phyloP scores from a whole-genome alignment of 805 yeast species.

The Brettanomyces naardenensis region DNA sequence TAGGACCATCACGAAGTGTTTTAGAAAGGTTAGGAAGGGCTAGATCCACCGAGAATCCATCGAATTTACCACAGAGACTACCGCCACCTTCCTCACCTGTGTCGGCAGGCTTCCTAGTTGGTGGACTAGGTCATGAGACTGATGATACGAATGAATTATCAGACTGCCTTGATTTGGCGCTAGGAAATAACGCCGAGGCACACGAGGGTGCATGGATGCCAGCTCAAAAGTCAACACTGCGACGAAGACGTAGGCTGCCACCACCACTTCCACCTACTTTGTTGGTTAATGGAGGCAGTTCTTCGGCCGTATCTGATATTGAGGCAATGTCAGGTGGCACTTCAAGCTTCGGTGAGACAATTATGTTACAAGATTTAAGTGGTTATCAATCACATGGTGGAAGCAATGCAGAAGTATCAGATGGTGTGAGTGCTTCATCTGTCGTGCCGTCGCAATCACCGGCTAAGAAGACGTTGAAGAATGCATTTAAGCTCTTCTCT shows the following conservation, averaged over 20 bases:
- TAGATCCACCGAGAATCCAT: slow-evolving; percentile 1
- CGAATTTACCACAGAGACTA: slow-evolving; percentile 2
- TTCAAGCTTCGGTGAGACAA: too few species aligned
- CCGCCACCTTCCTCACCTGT: not conserved
- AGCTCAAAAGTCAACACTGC: not conserved
- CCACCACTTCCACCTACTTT: not conserved
- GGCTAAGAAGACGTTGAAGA: not conserved
- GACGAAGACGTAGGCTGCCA: not conserved
- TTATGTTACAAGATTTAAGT: too few species aligned
- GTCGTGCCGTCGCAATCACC: too few species aligned
- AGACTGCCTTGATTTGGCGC: slow-evolving; percentile 15
- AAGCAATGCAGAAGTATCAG: too few species aligned
- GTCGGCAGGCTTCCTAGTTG: not conserved
- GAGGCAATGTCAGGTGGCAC: too few species aligned
- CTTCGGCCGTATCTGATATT: too few species aligned
- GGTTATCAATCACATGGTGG: too few species aligned
- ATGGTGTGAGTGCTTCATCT: too few species aligned
- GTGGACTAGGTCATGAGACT: slow-evolving; percentile 6
- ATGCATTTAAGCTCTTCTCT: slow-evolving; percentile 5
- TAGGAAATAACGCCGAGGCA: slow-evolving; percentile 9
- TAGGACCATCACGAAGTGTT: slow-evolving; percentile 1
- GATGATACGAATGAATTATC: slow-evolving; percentile 13
- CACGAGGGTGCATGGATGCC: slow-evolving; percentile 17
- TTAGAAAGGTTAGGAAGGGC: slow-evolving; percentile 1
- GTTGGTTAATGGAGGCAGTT: too few species aligned